Conservation (phyloP, 2,329 filamentous ascomycete genomes). For the Trichoderma breve region DNA sequence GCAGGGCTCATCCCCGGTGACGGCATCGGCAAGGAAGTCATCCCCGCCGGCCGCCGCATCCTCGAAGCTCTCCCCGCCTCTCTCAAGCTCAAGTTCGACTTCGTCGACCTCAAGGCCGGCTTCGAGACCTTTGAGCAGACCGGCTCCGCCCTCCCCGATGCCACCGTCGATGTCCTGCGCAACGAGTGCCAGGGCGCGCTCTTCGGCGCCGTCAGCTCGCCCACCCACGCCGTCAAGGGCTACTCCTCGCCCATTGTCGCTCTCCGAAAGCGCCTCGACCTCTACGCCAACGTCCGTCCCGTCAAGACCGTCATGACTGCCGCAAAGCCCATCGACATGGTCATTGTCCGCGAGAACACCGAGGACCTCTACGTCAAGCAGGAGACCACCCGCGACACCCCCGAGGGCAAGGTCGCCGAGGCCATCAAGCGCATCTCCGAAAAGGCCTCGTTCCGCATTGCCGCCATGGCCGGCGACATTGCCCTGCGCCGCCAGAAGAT, state of each 20-base stretch:
- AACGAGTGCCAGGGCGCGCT: slow-evolving; percentile 92
- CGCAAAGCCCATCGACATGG: slow-evolving; percentile 78
- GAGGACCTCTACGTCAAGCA: slow-evolving; percentile 98
- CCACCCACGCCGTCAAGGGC: slow-evolving; percentile 83
- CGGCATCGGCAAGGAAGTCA: slow-evolving; percentile 97
- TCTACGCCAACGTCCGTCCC: slow-evolving; percentile 96
- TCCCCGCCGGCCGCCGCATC: slow-evolving; percentile 85
- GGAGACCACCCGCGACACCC: slow-evolving; percentile 75
- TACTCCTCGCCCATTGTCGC: slow-evolving; percentile 97
- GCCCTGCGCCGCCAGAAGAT: slow-evolving; percentile 82
- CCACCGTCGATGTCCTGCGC: slow-evolving; percentile 85
- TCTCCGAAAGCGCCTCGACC: slow-evolving; percentile 87
- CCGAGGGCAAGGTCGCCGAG: slow-evolving; percentile 84
- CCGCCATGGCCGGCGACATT: slow-evolving; percentile 91
- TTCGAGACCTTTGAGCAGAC: slow-evolving; percentile 92
- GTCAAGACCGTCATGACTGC: slow-evolving; percentile 78
- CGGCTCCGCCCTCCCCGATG: slow-evolving; percentile 82
- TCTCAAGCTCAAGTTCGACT: slow-evolving; percentile 90
- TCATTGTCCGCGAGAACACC: slow-evolving; percentile 98
- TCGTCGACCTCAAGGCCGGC: slow-evolving; percentile 87
- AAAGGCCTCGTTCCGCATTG: slow-evolving; percentile 79
- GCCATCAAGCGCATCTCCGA: slow-evolving; percentile 97
- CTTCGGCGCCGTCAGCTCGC: slow-evolving; percentile 93
- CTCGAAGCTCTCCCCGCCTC: slow-evolving; percentile 91
- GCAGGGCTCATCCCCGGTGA: slow-evolving; percentile 96